Base-by-base conservation (phyloP, 163 green algal species). In the Scenedesmus sp. region DNA sequence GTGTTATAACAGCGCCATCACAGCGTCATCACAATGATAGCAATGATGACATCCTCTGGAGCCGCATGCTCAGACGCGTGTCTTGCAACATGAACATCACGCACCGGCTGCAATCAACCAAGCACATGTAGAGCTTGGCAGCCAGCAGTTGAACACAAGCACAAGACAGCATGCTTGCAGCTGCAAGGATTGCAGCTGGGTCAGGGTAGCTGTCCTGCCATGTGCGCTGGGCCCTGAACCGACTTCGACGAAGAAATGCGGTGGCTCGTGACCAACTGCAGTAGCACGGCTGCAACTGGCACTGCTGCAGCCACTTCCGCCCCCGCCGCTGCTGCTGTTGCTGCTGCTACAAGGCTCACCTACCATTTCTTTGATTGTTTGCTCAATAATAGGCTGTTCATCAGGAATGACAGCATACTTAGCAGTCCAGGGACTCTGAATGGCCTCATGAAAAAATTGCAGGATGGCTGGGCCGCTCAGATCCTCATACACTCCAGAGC, bases 371-470 rank as follows among this genome's bases (percentile, higher is more conserved):
- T 95, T 97, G 33, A 99, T 93, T 1, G 95, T 95, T 30, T 92
- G 26, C 89, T 99, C 94, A 53, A 99, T 99, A 10, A 96, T 42
- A 1, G 93, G 86, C 72, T 95, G 95, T 89, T 99, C 97, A 78
- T 99, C 97, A 7, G 97, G 95, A 0, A 99, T 95, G 7, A 99
- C 90, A 0, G 90, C 83, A 93, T 99, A 99, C 70, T 96, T 93
- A 13, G 94, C 96, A 44, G 94, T 82, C 97, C 97, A 99, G 0
- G 86, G 87, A 0, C 95, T 97, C n/a, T 95, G 94, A 35, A 99
- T 91, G 1, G 97, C 97, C 65, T 99, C 97, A 5, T 93, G 30
- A 46, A 99, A 98, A 79, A 99, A 99, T 43, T 95, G 83, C 78
- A 98, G 49, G 65, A 99, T 98, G 22, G 96, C 97, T 22, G 97